Evolutionary conservation across 805 yeast genomes (phyloP).

Genomic region (Pichia nakasei): DNA sequence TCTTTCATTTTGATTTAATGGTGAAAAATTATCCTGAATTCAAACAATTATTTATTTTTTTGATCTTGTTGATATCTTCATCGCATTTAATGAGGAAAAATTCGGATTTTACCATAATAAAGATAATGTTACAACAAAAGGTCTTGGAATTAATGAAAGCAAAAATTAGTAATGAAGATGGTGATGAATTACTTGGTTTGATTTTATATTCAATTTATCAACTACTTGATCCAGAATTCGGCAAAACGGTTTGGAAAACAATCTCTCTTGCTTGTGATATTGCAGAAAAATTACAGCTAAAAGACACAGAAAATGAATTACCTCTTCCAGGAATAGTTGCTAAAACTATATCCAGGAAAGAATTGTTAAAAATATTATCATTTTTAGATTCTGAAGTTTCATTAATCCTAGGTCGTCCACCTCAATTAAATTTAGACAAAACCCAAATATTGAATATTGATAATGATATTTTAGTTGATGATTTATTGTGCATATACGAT

Average conservation of each 20-base stretch:
- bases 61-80: conserved; percentile 14
- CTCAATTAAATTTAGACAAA: conserved; percentile 6
- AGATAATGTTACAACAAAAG: conserved; percentile 14
- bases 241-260: conserved; percentile 12
- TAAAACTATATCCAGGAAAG: conserved; percentile 3
- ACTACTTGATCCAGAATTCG: conserved; percentile 14
- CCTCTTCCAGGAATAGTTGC: conserved; percentile 11
- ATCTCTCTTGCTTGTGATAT: conserved; percentile 12
- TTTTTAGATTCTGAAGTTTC: conserved; percentile 9
- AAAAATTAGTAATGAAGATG: conserved; percentile 11
- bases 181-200: conserved; percentile 11
- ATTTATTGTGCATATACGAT: neutral
- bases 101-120: conserved; percentile 13
- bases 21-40: conserved; percentile 11
- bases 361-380: conserved; percentile 8
- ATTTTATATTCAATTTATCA: conserved; percentile 13
- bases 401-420: conserved; percentile 11
- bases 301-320: conserved; percentile 4
- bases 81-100: conserved; percentile 15
- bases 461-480: neutral
- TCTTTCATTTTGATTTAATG: conserved; percentile 15
- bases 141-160: conserved; percentile 10
- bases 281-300: conserved; percentile 12
- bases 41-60: conserved; percentile 12
- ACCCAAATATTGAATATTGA: conserved; percentile 4